Percentiles rank a stretch among this genome's conserved stretches.
These are phyloP conservation scores for Zanthoxylum bungeanum DNA, from an alignment of 345 rosid species.

Conservation along the genomic window DNA sequence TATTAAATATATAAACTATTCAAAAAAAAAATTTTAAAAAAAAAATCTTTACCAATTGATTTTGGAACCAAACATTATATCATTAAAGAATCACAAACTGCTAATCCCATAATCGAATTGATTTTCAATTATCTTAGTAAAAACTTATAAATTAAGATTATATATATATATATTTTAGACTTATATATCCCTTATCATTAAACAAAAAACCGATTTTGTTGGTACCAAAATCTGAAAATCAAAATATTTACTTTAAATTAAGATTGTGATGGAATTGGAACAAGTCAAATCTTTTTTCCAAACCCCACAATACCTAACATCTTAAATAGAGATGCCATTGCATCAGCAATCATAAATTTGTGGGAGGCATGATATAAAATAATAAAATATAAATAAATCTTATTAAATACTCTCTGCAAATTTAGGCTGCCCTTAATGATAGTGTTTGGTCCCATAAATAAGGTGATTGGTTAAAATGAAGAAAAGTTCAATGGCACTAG, in stretches of 20 bases:
- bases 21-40: too few relatives aligned
- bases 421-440: background rate
- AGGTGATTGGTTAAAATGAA: background rate
- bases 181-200: too few relatives aligned
- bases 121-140: too few relatives aligned
- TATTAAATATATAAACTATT: too few relatives aligned
- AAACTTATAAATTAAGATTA: too few relatives aligned
- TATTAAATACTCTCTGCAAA: background rate
- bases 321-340: conserved; percentile 4
- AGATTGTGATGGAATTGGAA: background rate
- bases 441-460: background rate
- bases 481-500: background rate
- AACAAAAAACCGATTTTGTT: too few relatives aligned
- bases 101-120: too few relatives aligned
- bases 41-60: background rate
- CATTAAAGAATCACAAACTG: background rate
- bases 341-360: conserved; percentile 1
- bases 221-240: too few relatives aligned
- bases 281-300: conserved; percentile 4
- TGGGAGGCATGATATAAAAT: conserved; percentile 8
- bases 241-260: background rate
- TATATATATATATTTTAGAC: too few relatives aligned
- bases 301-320: conserved; percentile 16
- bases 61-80: conserved; percentile 13
- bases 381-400: background rate